Percentiles rank a stretch among this genome's conserved stretches.
Evolutionary conservation across 1,139 yeast genomes (phyloP).

Genomic region (Saccharomyces hybrid): DNA sequence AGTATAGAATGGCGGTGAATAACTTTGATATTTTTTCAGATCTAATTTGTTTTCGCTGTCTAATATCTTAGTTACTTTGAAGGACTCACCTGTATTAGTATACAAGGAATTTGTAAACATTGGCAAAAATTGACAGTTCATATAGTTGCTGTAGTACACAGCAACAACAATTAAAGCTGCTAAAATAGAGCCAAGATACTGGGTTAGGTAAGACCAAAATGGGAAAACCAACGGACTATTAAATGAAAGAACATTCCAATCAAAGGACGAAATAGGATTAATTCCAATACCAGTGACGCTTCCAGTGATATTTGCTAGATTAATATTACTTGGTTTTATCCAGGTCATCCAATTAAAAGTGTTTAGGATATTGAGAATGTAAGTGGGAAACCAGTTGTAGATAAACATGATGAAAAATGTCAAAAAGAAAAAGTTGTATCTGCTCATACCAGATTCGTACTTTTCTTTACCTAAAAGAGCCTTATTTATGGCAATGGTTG

Average conservation of each 20-base stretch:
- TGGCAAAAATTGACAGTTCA: conserved; percentile 48
- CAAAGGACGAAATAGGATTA: conserved; percentile 46
- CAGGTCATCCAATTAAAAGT: conserved; percentile 58
- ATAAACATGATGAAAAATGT: conserved; percentile 36
- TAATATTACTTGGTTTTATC: conserved; percentile 49
- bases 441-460: conserved; percentile 40
- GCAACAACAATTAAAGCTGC: conserved; percentile 38
- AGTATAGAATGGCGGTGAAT: conserved; percentile 52
- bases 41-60: conserved; percentile 36
- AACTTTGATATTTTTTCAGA: conserved; percentile 35
- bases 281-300: conserved; percentile 44
- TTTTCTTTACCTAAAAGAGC: conserved; percentile 42
- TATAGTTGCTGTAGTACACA: conserved; percentile 45
- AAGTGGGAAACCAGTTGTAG: conserved; percentile 52
- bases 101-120: conserved; percentile 43
- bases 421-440: conserved; percentile 40
- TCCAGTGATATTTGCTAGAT: conserved; percentile 50
- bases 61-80: conserved; percentile 38
- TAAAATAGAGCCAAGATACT: conserved; percentile 38
- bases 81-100: conserved; percentile 42
- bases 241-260: conserved; percentile 40
- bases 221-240: conserved; percentile 36
- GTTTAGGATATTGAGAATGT: conserved; percentile 10
- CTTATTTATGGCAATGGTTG: conserved; percentile 49
- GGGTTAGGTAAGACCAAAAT: conserved; percentile 40